Base-by-base conservation (phyloP, 208 protist genomes). In the Leishmania major region DNA sequence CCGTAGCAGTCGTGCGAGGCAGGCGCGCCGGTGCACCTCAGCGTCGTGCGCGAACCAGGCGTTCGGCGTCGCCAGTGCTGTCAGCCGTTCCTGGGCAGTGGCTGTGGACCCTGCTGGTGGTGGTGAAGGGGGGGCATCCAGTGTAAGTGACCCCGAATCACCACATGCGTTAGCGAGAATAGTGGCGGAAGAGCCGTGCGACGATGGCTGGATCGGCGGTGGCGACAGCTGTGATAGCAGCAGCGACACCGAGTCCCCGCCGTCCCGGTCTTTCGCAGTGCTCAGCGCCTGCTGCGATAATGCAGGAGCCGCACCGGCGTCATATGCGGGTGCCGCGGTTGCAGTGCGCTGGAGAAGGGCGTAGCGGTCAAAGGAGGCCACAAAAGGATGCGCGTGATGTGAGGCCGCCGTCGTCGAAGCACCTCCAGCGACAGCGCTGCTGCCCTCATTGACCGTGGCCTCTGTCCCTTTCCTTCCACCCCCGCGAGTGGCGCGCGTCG, bases 41-140 rank as follows among this genome's bases (percentile, higher is more conserved):
- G 77, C 66, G 5, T 72, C 28, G n/a, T 75, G 80, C 75, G 66
- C 57, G 71, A 91, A 94, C 90, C 90, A 94, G 49, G 80, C 81
- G 1, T 80, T 77, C 2, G 87, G 84, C 10, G 85, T 86, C 8
- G 49, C 66, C 40, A 74, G 79, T 2, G 62, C 25, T 2, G 60
- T 51, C 43, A 78, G 60, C 45, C 69, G 66, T 71, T 89, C 53
- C 70, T 28, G 47, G 3, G 76, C 57, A 7, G 84, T 78, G 57
- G 31, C 73, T 43, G 45, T 31, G 19, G 73, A 25, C 35, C 11
- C 51, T 51, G 53, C 15, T 4, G 35, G n/a, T 8, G 31, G 73
- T 62, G 73, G 22, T 62, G 73, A n/a, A 60, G 35, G 22, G 1
- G 43, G 70, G 70, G 31, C 37, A 55, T 37, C 40, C 37, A 19